Conservation (phyloP, 139 green algal genomes). For the Chlorella sorokiniana region DNA sequence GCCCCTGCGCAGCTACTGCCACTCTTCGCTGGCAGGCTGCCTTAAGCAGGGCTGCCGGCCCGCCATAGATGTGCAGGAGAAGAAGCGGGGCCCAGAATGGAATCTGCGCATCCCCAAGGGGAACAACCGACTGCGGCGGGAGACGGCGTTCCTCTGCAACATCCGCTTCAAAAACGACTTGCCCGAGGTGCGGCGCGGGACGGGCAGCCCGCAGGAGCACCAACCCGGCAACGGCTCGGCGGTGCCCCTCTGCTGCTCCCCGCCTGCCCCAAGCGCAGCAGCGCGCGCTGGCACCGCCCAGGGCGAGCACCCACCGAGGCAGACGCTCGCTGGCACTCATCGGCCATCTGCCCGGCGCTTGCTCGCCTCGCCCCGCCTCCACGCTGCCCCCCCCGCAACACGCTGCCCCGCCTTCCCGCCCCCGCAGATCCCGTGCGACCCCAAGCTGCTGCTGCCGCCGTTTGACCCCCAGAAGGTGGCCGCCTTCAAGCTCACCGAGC, state of each 20-base stretch:
- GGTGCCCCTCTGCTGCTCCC: background rate
- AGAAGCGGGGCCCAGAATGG: constrained; percentile 40
- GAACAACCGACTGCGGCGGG: constrained; percentile 46
- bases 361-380: background rate
- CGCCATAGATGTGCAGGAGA: background rate
- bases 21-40: too few relatives aligned
- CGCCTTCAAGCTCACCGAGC: constrained; percentile 60
- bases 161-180: constrained; percentile 73
- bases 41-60: background rate
- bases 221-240: background rate
- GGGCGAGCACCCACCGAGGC: background rate
- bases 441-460: constrained; percentile 71
- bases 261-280: background rate
- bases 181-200: constrained; percentile 51
- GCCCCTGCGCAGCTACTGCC: too few relatives aligned
- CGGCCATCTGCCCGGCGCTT: background rate
- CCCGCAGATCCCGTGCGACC: constrained; percentile 70
- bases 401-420: background rate
- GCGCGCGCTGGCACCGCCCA: too few relatives aligned
- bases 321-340: background rate
- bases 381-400: too few relatives aligned
- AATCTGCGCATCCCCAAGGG: constrained; percentile 10
- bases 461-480: constrained; percentile 53
- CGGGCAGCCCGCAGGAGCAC: background rate
- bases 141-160: constrained; percentile 71